These are phyloP conservation scores for Xylaria sp. DNA, from an alignment of 2,329 filamentous ascomycete genomes.

Conservation along the genomic window DNA sequence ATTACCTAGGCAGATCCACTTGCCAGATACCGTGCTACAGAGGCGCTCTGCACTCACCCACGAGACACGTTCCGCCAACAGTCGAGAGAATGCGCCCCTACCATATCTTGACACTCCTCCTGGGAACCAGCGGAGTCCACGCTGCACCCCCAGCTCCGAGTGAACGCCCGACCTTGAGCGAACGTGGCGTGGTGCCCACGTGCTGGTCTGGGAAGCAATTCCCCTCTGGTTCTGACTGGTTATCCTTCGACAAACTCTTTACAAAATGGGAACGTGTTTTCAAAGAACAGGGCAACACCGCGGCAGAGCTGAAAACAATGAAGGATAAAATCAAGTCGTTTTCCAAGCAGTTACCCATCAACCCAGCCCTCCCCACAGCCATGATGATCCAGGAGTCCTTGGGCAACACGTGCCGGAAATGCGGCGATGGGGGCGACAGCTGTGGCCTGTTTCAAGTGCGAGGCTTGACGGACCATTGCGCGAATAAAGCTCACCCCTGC, in stretches of 20 bases:
- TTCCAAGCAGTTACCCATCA: slow-evolving; percentile 3
- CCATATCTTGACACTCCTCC: no score
- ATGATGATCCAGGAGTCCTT: slow-evolving; percentile 13
- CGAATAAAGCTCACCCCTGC: slow-evolving; percentile 6
- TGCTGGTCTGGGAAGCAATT: slow-evolving; percentile 13
- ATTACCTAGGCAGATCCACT: no score
- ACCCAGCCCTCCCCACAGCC: slow-evolving; percentile 4
- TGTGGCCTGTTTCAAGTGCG: slow-evolving; percentile 12
- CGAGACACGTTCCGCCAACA: no score
- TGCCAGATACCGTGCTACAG: no score
- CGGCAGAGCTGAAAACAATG: neutral
- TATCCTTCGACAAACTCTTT: slow-evolving; percentile 9
- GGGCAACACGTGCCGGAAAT: slow-evolving; percentile 7
- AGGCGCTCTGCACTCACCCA: no score
- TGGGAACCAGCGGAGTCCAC: no score
- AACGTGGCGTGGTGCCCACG: neutral
- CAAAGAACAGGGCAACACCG: slow-evolving; percentile 3
- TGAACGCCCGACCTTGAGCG: no score
- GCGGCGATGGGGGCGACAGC: slow-evolving; percentile 8
- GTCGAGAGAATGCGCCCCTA: no score
- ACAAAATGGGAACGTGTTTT: slow-evolving; percentile 5
- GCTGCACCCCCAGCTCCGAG: no score
- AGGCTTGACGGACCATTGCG: slow-evolving; percentile 5
- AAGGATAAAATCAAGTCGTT: slow-evolving; percentile 3
- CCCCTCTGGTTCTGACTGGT: slow-evolving; percentile 5